A percentile compares a stretch with the other conserved stretches of the same genome.
Conservation (phyloP, 2,329 filamentous ascomycete genomes). For the Colletotrichum godetiae region DNA sequence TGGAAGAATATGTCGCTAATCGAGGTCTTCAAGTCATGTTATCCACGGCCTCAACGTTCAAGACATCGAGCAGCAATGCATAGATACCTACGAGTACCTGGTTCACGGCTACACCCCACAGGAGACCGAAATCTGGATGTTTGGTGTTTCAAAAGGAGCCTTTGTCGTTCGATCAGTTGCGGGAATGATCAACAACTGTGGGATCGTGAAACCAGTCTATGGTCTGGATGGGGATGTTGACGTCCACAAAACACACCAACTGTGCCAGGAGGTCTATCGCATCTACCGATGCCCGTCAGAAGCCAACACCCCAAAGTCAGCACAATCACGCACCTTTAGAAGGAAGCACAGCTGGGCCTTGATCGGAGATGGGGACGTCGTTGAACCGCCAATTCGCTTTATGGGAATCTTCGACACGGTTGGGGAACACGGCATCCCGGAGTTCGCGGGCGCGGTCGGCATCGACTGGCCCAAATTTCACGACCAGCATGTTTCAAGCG, state of each 20-base stretch:
- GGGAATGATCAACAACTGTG: conserved; percentile 45
- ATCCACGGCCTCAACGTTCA: conserved; percentile 7
- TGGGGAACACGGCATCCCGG: conserved; percentile 38
- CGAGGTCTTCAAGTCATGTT: neutral
- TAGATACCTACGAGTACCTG: conserved; percentile 37
- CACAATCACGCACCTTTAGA: conserved; percentile 35
- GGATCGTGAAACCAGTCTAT: conserved; percentile 37
- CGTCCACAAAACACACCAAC: conserved; percentile 24
- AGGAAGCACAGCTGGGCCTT: conserved; percentile 30
- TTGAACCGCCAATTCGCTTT: conserved; percentile 37
- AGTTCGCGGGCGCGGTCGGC: conserved; percentile 37
- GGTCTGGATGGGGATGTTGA: conserved; percentile 3
- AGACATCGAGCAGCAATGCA: conserved; percentile 30
- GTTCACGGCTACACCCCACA: conserved; percentile 24
- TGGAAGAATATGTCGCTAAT: neutral
- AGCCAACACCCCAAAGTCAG: conserved; percentile 35
- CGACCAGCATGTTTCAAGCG: conserved; percentile 40
- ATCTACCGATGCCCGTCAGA: conserved; percentile 38
- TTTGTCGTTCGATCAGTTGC: conserved; percentile 40
- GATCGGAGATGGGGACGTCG: conserved; percentile 25
- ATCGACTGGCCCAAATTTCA: conserved; percentile 41
- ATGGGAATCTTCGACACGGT: conserved; percentile 41
- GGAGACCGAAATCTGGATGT: conserved; percentile 40
- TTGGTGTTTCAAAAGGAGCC: conserved; percentile 42
- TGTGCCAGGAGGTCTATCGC: conserved; percentile 39